Evolutionary conservation across 2,329 filamentous ascomycete genomes (phyloP), one percentile per base, ranked within the genome.

Genomic region (Fusarium aywerte): DNA sequence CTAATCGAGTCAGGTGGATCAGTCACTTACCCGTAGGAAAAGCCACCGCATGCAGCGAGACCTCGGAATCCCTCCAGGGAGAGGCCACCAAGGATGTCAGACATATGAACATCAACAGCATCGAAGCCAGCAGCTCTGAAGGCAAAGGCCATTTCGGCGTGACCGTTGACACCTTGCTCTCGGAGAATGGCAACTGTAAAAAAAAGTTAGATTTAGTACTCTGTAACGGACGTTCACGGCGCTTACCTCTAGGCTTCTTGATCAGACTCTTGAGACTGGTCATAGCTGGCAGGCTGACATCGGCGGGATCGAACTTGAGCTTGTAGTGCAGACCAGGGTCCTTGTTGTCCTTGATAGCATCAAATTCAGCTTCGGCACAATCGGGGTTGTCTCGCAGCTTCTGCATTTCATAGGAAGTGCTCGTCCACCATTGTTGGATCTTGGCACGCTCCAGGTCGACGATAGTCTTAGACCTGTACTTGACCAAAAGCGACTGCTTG

Each of bases 141-240:
- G 47, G 94, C 93, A 75, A 97, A 98, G 1, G 96, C 96, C 92
- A 99, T 97, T 79, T 99, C 96, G n/a, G 93, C 90, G 73, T 97
- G 89, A 39, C 94, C 92, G 80, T 99, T 98, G 70, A 97, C 92
- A 77, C 96, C 96, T 78, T 97, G 93, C 79, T 98, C 96, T 75
- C 96, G 87, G 21, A 99, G 88, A 71, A 99, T 97, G 40, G 96
- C 96, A 23, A 99, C 94, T 31, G 89, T 92, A 91, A 79, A 77
- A 91, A 79, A 77, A 73, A 71, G 83, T 84, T 75, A 93, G 87
- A 83, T 43, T n/a, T 16, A 16, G 13, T 21, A n/a, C 1, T 23
- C 25, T 20, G 18, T 15, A 10, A 3, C 45, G 15, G 6, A 8
- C 3, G 39, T 29, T 79, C 5, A 4, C 4, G 20, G 23, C 31